Evolutionary conservation across 2,329 filamentous ascomycete genomes (phyloP), one percentile per base, ranked within the genome.

Genomic region (Colletotrichum trifolii): DNA sequence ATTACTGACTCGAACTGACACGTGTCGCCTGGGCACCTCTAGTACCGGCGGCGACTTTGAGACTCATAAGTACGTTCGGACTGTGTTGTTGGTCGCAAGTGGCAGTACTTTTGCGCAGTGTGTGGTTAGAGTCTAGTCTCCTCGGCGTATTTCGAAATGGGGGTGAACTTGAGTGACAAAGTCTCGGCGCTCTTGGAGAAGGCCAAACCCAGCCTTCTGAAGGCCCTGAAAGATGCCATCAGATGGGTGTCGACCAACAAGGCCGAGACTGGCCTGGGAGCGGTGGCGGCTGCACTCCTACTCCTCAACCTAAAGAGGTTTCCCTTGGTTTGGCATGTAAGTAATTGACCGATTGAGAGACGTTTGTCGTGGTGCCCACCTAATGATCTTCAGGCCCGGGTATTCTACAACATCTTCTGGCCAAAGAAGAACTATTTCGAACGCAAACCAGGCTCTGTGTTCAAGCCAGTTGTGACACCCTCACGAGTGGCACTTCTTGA

Each of bases 401-500:
- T 79, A 48, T 76, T 78, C 68, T 70, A 72, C 55, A 66, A 75
- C 65, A 75, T 79, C 66, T 54, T 74, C 60, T 75, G 75, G 38
- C 76, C 78, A 58, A 55, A 71, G 42, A 60, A 45, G 25, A 49
- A 58, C 17, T 55, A 39, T 69, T 50, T 71, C 60, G 60, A 71
- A 61, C 52, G 62, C 36, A 67, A 69, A 8, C 69, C 71, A 0
- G 70, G 69, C 4, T 70, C 76, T 33, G 73, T 79, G 46, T 80
- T 79, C 72, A 75, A 77, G 69, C 77, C 75, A 69, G 79, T 91
- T 45, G 87, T 92, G 60, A 88, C 89, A 8, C 81, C 83, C 40
- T 88, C 90, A 6, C 87, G 88, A 71, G 87, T 90, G 12, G 86
- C 60, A 12, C 12, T 66, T 10, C n/a, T 66, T 11, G 90, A 93